phyloP scores from a whole-genome alignment of 345 rosid genomes.

The Euphorbia lathyris region DNA sequence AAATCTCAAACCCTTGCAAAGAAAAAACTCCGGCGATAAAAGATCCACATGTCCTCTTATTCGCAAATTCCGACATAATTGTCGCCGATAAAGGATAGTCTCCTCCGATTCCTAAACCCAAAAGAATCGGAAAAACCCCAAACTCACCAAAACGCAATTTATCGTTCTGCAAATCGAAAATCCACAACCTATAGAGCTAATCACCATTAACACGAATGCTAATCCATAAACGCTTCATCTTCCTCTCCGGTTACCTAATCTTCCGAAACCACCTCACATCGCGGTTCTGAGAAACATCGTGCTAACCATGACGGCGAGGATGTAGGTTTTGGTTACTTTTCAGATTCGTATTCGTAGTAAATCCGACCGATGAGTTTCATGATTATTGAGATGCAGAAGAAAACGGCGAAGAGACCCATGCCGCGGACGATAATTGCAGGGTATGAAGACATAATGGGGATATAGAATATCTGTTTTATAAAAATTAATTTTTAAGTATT shows the following conservation, averaged over 20 bases:
- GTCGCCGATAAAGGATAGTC: constrained; percentile 80
- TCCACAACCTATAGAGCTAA: constrained; percentile 59
- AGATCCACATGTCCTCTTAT: constrained; percentile 65
- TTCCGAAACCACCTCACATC: constrained; percentile 54
- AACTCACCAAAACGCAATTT: constrained; percentile 49
- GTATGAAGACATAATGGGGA: no score
- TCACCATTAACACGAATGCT: constrained; percentile 48
- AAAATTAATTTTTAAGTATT: no score
- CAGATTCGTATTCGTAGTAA: constrained; percentile 25
- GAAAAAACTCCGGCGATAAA: constrained; percentile 72
- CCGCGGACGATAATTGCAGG: constrained; percentile 60
- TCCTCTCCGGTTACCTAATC: constrained; percentile 56
- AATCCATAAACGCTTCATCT: constrained; percentile 60
- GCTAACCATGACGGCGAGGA: constrained; percentile 35
- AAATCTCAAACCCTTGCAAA: constrained; percentile 71
- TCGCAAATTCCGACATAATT: constrained; percentile 81
- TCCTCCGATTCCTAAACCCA: constrained; percentile 75
- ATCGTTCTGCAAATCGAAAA: constrained; percentile 56
- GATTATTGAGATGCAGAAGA: constrained; percentile 58
- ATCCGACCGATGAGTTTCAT: constrained; percentile 37
- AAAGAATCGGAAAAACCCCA: constrained; percentile 60
- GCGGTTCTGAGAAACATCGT: constrained; percentile 56
- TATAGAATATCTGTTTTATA: no score
- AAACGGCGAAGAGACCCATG: constrained; percentile 65
- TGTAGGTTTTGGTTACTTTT: neutral